phyloP scores from a whole-genome alignment of 768 basidiomycete genomes.

The Boletales sp. region DNA sequence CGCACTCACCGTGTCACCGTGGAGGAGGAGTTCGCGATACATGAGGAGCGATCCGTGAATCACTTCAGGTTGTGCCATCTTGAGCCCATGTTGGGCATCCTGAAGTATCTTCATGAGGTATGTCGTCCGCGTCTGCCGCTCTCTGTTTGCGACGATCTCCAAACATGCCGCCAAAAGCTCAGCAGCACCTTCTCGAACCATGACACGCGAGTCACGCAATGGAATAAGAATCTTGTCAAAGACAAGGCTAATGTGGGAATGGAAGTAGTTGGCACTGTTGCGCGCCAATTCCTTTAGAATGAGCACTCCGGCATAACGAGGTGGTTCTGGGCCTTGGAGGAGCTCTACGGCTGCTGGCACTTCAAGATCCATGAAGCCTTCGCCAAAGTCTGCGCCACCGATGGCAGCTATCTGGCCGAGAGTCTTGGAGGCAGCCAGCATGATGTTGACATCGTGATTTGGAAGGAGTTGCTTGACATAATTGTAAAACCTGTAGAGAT shows the following conservation, averaged over 20 bases:
- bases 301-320: slow-evolving; percentile 90
- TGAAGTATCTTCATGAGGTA: slow-evolving; percentile 81
- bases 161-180: slow-evolving; percentile 91
- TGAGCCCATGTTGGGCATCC: slow-evolving; percentile 82
- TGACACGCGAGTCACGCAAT: slow-evolving; percentile 81
- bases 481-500: slow-evolving; percentile 84
- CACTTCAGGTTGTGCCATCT: slow-evolving; percentile 76
- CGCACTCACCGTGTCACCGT: slow-evolving; percentile 84
- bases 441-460: slow-evolving; percentile 87
- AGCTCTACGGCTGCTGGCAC: slow-evolving; percentile 80
- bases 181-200: slow-evolving; percentile 90
- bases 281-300: slow-evolving; percentile 91
- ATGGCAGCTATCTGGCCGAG: slow-evolving; percentile 83
- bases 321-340: slow-evolving; percentile 73
- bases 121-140: slow-evolving; percentile 59
- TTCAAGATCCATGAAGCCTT: slow-evolving; percentile 86
- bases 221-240: slow-evolving; percentile 93
- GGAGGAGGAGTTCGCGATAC: slow-evolving; percentile 84
- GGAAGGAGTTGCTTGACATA: slow-evolving; percentile 93
- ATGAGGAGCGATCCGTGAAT: slow-evolving; percentile 92
- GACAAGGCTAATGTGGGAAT: slow-evolving; percentile 81
- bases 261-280: slow-evolving; percentile 84
- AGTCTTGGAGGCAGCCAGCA: slow-evolving; percentile 92
- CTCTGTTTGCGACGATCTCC: slow-evolving; percentile 76
- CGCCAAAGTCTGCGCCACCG: slow-evolving; percentile 79